Evolutionary conservation across 2,329 filamentous ascomycete species (phyloP), one percentile per base, ranked within the genome.

Genomic region (Tolypocladium pustulatum): DNA sequence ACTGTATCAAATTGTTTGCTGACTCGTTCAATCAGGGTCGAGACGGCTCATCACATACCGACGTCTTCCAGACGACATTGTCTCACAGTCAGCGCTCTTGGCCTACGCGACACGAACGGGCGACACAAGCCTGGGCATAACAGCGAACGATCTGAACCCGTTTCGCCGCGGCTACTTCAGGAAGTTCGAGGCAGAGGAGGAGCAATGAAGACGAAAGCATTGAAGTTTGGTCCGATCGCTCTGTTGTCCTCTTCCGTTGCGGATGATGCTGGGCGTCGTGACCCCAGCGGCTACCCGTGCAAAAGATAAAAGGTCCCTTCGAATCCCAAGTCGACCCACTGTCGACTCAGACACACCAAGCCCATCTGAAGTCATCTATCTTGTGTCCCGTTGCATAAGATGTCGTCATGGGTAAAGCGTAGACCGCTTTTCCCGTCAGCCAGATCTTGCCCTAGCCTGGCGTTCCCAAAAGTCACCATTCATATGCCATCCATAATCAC

Each of bases 21-120:
- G 59, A 68, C 59, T 43, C 57, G 22, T 37, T n/a, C 53, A 30
- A 2, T 20, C 54, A 91, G 89, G 92, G 94, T 94, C 91, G 25
- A 83, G 94, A 60, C 83, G 91, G 63, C 78, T 99, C 40, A 88
- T 97, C 57, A 96, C 91, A 0, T 97, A 97, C 71, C 81, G 85
- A 52, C 83, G 91, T 57, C 75, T 89, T 25, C 79, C 82, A 0
- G 85, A 90, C 64, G 75, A 69, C 13, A 75, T 80, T 38, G 78
- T 89, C 9, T 78, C 80, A 56, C 61, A 65, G 13, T 67, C 69
- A 1, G 75, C 75, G 9, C 67, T 83, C 27, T 68, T 70, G 54
- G 65, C 67, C 46, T 74, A 74, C 56, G 59, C 63, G n/a, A 64
- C 61, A 22, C 67, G 67, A 22, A 67, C 70, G 63, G 64, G 62